Conservation (phyloP, 495 filamentous ascomycete genomes). For the Lasiosphaeria hispida region DNA sequence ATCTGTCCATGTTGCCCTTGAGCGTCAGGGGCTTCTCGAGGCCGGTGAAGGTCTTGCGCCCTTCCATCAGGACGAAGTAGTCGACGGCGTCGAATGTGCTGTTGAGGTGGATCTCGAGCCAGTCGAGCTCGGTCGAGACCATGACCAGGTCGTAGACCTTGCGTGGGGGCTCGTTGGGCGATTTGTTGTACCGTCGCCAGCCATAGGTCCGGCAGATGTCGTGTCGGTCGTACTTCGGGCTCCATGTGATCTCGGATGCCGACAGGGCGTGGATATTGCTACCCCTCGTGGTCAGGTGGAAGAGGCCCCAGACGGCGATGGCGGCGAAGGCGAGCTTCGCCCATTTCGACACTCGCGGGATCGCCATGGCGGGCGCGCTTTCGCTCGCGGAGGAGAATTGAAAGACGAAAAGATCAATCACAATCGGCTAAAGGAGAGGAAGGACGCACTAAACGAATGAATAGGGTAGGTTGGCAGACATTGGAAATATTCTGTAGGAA, state of each 20-base stretch:
- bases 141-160: constrained; percentile 57
- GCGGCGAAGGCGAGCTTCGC: too few relatives aligned
- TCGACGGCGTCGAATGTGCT: constrained; percentile 49
- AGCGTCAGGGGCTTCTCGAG: constrained; percentile 48
- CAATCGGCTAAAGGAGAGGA: too few relatives aligned
- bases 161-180: constrained; percentile 24
- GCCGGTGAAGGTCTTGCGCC: constrained; percentile 48
- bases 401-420: too few relatives aligned
- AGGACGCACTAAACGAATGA: too few relatives aligned
- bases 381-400: too few relatives aligned
- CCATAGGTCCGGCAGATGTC: constrained; percentile 41
- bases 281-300: neutral
- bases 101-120: constrained; percentile 58
- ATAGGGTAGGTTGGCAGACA: too few relatives aligned
- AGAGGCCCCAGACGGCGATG: constrained; percentile 9
- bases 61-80: constrained; percentile 58
- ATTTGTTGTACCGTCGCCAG: constrained; percentile 34
- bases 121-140: constrained; percentile 56
- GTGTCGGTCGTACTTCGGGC: neutral
- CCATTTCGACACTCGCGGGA: too few relatives aligned
- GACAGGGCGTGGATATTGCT: neutral
- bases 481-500: too few relatives aligned
- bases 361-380: too few relatives aligned
- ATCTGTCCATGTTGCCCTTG: constrained; percentile 37
- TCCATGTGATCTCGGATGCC: neutral